Percentiles rank a stretch among this genome's conserved stretches.
These are phyloP conservation scores for Canavalia ensiformis DNA, from an alignment of 306 rosid genomes.

Conservation along the genomic window DNA sequence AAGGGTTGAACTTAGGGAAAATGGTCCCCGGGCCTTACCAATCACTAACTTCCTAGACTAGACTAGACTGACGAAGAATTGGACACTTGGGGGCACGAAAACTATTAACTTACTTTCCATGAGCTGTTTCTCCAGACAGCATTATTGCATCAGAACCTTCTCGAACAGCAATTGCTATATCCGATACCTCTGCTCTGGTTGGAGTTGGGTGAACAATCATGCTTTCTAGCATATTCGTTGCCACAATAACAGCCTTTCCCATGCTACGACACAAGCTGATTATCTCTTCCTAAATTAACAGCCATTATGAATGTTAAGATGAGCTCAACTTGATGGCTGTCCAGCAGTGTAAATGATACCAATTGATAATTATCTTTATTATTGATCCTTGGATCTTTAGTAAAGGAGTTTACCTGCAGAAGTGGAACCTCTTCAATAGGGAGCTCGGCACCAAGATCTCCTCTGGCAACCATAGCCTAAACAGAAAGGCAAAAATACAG, in stretches of 20 bases:
- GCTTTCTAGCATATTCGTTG: conserved; percentile 99
- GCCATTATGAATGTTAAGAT: conserved; percentile 39
- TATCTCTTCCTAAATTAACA: conserved; percentile 82
- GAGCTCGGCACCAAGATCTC: conserved; percentile 71
- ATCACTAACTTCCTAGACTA: not conserved
- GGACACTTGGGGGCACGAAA: not conserved
- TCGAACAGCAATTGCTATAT: conserved; percentile 98
- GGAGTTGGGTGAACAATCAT: conserved; percentile 99
- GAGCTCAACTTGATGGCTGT: conserved; percentile 20
- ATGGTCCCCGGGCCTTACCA: not conserved
- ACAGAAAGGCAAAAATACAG: conserved; percentile 19
- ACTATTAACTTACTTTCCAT: conserved; percentile 83
- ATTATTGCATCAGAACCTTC: conserved; percentile 98
- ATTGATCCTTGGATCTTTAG: not conserved
- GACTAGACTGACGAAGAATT: conserved; percentile 25
- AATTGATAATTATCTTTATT: not conserved
- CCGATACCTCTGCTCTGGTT: conserved; percentile 98
- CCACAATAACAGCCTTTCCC: conserved; percentile 99
- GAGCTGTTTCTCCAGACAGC: conserved; percentile 99
- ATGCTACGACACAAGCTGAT: conserved; percentile 90
- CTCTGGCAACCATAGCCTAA: conserved; percentile 72
- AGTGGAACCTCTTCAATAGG: conserved; percentile 69
- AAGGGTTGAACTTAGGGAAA: not conserved
- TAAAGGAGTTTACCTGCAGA: conserved; percentile 53
- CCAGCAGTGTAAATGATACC: conserved; percentile 8